Evolutionary conservation across 139 green algal genomes (phyloP).

Genomic region (Chlorella vulgaris): DNA sequence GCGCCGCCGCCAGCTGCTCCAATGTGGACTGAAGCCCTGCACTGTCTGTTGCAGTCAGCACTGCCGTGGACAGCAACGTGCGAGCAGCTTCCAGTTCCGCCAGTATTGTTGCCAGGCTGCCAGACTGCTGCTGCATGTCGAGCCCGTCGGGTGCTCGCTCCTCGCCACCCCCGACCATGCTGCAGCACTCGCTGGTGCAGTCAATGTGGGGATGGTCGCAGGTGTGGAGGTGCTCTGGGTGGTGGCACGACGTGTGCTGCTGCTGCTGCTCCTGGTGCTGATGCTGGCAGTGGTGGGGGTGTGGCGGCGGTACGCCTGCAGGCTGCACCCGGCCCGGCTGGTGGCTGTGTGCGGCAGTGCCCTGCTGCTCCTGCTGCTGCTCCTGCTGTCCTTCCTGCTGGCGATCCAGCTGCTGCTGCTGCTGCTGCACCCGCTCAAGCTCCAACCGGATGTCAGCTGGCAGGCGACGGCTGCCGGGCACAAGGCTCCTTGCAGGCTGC

Average conservation of each 20-base stretch:
- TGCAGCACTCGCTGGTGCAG: conserved; percentile 37
- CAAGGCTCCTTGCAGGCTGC: not conserved
- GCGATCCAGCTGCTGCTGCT: conserved; percentile 4
- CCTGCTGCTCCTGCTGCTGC: not conserved
- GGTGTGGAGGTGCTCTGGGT: conserved; percentile 30
- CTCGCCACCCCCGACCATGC: too few relatives aligned
- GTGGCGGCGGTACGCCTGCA: not conserved
- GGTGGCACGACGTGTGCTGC: not conserved
- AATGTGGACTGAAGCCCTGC: not conserved
- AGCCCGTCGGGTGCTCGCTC: too few relatives aligned
- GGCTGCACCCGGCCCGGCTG: not conserved
- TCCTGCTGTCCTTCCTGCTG: not conserved
- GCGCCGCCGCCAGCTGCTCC: not conserved
- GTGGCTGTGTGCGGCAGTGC: not conserved
- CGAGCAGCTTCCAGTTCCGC: too few relatives aligned
- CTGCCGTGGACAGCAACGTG: not conserved
- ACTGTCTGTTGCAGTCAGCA: not conserved
- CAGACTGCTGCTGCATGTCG: too few relatives aligned
- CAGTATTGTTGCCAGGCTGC: too few relatives aligned
- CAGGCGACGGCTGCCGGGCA: conserved; percentile 21
- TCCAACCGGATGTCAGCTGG: conserved; percentile 44
- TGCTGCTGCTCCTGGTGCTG: not conserved
- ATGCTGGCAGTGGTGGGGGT: not conserved
- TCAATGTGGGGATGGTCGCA: conserved; percentile 28
- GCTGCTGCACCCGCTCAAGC: conserved; percentile 37